Percentiles rank a stretch among this genome's conserved stretches.
phyloP scores from a whole-genome alignment of 441 rosid genomes.

The Gossypium davidsonii region DNA sequence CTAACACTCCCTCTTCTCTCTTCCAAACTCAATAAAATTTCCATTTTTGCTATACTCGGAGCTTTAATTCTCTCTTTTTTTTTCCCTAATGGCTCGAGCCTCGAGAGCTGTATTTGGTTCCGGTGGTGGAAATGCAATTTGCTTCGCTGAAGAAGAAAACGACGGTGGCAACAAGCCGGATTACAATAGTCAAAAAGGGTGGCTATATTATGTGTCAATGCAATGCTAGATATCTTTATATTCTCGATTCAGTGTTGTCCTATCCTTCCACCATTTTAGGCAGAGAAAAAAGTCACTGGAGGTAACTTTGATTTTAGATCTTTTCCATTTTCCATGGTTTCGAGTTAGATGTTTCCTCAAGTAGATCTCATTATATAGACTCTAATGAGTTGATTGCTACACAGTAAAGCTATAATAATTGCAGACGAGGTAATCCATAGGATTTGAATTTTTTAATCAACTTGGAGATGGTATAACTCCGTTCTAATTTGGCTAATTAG shows the following conservation, averaged over 20 bases:
- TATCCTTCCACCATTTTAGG: slow-evolving; percentile 28
- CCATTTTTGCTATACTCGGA: not conserved
- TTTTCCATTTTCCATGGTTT: not conserved
- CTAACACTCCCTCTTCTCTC: not conserved
- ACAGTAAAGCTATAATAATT: slow-evolving; percentile 42
- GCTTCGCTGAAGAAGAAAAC: slow-evolving; percentile 29
- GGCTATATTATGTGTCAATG: too few species aligned
- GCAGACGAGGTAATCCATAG: slow-evolving; percentile 32
- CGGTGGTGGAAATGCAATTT: slow-evolving; percentile 30
- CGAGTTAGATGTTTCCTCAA: not conserved
- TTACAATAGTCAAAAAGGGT: slow-evolving; percentile 14
- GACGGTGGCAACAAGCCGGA: slow-evolving; percentile 31
- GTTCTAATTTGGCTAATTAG: not conserved
- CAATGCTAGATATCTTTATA: slow-evolving; percentile 38
- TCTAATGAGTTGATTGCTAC: not conserved
- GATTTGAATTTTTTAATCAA: not conserved
- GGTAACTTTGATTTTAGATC: slow-evolving; percentile 10
- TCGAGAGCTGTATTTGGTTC: slow-evolving; percentile 22
- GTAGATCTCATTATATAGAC: not conserved
- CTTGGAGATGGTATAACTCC: not conserved
- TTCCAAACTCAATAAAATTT: not conserved
- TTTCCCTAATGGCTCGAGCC: slow-evolving; percentile 22
- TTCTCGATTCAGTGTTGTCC: slow-evolving; percentile 30
- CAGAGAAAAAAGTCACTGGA: slow-evolving; percentile 37
- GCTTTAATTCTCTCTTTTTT: not conserved